Conservation (phyloP, 371 early-diverging fungal genomes). For the Mucor saturninus region DNA sequence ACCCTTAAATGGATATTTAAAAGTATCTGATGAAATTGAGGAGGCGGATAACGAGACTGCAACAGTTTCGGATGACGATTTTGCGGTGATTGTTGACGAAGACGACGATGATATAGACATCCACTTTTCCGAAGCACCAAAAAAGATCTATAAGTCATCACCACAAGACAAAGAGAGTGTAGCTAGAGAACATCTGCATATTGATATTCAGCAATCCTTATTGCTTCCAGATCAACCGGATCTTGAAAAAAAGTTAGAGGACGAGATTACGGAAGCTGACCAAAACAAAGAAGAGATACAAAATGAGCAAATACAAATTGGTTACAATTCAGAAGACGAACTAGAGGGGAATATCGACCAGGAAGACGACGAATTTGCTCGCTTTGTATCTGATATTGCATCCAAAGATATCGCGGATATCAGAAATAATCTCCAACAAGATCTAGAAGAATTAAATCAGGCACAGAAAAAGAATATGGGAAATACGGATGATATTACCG, state of each 20-base stretch:
- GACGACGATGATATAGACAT: too few relatives aligned
- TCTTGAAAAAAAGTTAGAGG: too few relatives aligned
- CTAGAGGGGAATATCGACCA: conserved; percentile 27
- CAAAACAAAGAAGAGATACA: not conserved
- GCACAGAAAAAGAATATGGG: conserved; percentile 66
- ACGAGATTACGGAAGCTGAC: not conserved
- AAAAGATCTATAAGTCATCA: too few relatives aligned
- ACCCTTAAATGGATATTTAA: not conserved
- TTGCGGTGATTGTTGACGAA: too few relatives aligned
- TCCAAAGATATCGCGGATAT: conserved; percentile 49
- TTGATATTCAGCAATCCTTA: too few relatives aligned
- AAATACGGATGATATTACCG: conserved; percentile 69
- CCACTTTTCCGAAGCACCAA: too few relatives aligned
- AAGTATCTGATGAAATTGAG: too few relatives aligned
- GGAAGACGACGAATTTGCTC: conserved; percentile 64
- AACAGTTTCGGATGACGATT: too few relatives aligned
- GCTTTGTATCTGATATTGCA: conserved; percentile 58
- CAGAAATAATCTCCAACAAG: conserved; percentile 56
- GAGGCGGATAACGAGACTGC: too few relatives aligned
- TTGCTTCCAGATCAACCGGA: too few relatives aligned
- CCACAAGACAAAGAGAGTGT: not conserved
- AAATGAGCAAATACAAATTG: conserved; percentile 18
- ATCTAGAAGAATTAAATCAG: conserved; percentile 60
- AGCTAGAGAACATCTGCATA: too few relatives aligned
- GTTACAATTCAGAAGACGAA: conserved; percentile 54